Base-by-base conservation (phyloP, 2,329 filamentous ascomycete species). In the Stenocarpella maydis region DNA sequence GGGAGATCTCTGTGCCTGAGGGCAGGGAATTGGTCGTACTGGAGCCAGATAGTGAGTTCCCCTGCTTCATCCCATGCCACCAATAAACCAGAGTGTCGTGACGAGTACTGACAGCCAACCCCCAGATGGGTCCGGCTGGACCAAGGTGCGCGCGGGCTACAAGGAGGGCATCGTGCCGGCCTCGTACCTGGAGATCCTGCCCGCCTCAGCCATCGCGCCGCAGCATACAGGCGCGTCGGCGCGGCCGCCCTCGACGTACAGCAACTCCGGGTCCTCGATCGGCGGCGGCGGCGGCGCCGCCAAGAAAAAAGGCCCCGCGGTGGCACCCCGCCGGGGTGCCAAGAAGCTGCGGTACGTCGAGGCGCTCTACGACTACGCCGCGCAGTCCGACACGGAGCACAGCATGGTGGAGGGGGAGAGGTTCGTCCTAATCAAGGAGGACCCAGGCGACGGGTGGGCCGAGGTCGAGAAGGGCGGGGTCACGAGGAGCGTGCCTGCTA, bases 331-430 rank as follows among this genome's bases (percentile, higher is more conserved):
- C 74, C 89, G 95, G 12, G 95, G 95, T 17, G 95, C 94, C 4
- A 98, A 97, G 88, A 97, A 97, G 79, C 85, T 98, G 43, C 93
- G 92, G 77, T 97, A 98, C 75, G 95, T 97, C 1, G 92, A 97
- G 78, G 96, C 96, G 1, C 74, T 98, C 75, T 99, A 98, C 79
- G 93, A 96, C 63, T 99, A 99, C 79, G 86, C 90, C 64, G 94
- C 95, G 21, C 91, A 94, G 75, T 94, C 90, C 73, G 93, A 97
- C 7, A 88, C 89, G 9, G 96, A 99, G 81, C 94, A 95, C 80
- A 94, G 87, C 76, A 99, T 99, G 93, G 79, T 79, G 0, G 95
- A 97, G 80, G 96, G 96, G 0, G 96, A 99, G 80, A 88, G 90
- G 64, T 97, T 99, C 76, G 94, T 99, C 47, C 84, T 99, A 39